phyloP scores from a whole-genome alignment of 768 basidiomycete species.

The Boletus coccyginus region DNA sequence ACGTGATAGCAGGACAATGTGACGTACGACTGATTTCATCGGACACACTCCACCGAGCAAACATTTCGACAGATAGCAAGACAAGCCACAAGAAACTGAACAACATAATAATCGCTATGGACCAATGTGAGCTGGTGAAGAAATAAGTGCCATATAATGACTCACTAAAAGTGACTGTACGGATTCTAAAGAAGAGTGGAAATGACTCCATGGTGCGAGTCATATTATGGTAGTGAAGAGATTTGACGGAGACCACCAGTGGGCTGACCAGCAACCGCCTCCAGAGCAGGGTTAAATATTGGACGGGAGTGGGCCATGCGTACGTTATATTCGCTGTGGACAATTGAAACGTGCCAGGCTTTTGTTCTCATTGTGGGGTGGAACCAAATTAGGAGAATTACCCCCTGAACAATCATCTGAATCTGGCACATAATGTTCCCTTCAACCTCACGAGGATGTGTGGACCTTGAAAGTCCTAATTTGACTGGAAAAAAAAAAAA shows the following conservation, averaged over 20 bases:
- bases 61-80: constrained; percentile 45
- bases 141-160: background rate
- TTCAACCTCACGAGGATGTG: background rate
- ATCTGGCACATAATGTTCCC: no score
- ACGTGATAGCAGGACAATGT: background rate
- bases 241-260: constrained; percentile 22
- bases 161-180: constrained; percentile 30
- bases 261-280: constrained; percentile 20
- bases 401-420: constrained; percentile 11
- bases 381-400: constrained; percentile 1
- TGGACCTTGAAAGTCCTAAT: background rate
- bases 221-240: background rate
- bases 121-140: background rate
- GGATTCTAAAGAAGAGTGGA: constrained; percentile 30
- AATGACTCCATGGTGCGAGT: constrained; percentile 27
- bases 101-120: constrained; percentile 41
- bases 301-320: background rate
- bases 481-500: background rate
- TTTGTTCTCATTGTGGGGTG: constrained; percentile 16
- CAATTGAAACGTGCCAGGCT: constrained; percentile 14
- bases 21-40: constrained; percentile 45
- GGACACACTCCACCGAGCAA: constrained; percentile 45
- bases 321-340: constrained; percentile 11
- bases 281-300: constrained; percentile 11
- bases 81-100: constrained; percentile 49